Evolutionary conservation across 345 rosid species (phyloP).

Genomic region (Diplotaxis tenuifolia): DNA sequence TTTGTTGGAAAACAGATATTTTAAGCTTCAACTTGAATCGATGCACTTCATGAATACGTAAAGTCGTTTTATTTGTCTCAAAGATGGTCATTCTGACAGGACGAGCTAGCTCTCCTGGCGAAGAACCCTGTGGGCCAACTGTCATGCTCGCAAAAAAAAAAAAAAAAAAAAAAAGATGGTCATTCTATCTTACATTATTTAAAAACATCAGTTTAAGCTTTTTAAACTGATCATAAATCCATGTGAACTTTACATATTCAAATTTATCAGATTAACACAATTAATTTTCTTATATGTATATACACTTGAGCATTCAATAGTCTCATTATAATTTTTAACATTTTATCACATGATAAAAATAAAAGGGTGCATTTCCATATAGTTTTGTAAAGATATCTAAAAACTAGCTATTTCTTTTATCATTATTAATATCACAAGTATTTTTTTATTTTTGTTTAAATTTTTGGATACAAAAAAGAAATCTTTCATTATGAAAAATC

Average conservation of each 20-base stretch:
- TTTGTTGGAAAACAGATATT: not conserved
- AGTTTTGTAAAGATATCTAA: not conserved
- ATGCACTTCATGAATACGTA: not conserved
- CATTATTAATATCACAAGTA: not conserved
- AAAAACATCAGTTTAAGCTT: not conserved
- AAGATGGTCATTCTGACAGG: not conserved
- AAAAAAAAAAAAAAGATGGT: no score
- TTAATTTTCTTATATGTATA: not conserved
- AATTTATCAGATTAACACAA: not conserved
- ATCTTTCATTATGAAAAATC: no score
- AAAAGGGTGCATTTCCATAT: not conserved
- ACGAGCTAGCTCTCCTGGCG: no score
- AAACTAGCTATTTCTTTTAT: not conserved
- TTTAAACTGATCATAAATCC: not conserved
- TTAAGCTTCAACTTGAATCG: not conserved
- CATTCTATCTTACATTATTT: not conserved
- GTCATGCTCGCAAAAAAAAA: no score
- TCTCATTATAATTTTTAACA: not conserved
- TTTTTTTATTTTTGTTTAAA: no score
- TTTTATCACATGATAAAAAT: not conserved
- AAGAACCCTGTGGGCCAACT: no score
- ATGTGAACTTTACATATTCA: not conserved
- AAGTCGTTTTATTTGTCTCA: not conserved
- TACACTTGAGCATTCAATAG: not conserved
- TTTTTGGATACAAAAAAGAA: no score